These are phyloP conservation scores for Penicillium samsonianum DNA, from an alignment of 495 filamentous ascomycete species.

Conservation along the genomic window DNA sequence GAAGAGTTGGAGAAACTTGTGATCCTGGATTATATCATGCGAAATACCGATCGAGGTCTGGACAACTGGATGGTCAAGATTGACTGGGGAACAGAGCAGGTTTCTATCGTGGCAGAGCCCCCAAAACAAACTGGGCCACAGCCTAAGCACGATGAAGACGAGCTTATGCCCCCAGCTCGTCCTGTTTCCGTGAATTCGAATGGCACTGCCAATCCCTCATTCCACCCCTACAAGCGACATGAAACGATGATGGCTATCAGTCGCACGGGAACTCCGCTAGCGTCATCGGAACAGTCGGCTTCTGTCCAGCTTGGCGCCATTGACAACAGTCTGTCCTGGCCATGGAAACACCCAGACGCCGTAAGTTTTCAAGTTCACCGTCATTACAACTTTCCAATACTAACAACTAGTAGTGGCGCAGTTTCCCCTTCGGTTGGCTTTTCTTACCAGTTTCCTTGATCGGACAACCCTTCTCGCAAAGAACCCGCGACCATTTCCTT, in stretches of 20 bases:
- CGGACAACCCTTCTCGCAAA: constrained; percentile 91
- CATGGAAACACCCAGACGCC: constrained; percentile 98
- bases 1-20: constrained; percentile 97
- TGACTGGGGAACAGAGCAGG: constrained; percentile 77
- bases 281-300: constrained; percentile 46
- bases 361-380: constrained; percentile 41
- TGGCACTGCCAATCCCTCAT: constrained; percentile 35
- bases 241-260: constrained; percentile 81
- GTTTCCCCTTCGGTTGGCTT: constrained; percentile 97
- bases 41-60: constrained; percentile 93
- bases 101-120: constrained; percentile 82
- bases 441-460: constrained; percentile 97
- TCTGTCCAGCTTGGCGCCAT: constrained; percentile 87
- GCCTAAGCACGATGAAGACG: constrained; percentile 48
- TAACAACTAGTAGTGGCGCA: constrained; percentile 61
- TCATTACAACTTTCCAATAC: neutral
- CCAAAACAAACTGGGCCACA: constrained; percentile 60
- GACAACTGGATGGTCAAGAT: constrained; percentile 99
- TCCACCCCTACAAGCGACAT: constrained; percentile 73
- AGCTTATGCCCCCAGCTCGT: constrained; percentile 55
- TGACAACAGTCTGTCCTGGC: constrained; percentile 97
- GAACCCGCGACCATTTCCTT: constrained; percentile 89
- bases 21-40: constrained; percentile 98
- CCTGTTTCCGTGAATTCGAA: constrained; percentile 55
- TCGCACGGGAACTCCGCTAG: constrained; percentile 58